phyloP scores from a whole-genome alignment of 2,329 filamentous ascomycete species.

The Tolypocladium tundrense region DNA sequence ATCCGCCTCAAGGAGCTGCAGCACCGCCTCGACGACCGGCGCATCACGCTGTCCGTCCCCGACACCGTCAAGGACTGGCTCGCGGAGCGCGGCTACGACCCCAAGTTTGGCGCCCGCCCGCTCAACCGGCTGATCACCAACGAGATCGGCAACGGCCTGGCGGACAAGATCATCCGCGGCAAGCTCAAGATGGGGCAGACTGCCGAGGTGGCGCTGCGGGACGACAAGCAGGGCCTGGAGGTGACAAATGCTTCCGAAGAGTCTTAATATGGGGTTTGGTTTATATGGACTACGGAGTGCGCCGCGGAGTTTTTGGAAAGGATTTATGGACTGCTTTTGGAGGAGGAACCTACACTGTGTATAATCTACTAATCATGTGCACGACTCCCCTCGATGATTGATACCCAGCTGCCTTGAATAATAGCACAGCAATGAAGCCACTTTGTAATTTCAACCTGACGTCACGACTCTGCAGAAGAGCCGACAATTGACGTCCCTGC shows the following conservation, averaged over 20 bases:
- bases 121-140: constrained; percentile 85
- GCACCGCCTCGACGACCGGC: constrained; percentile 68
- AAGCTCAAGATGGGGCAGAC: constrained; percentile 65
- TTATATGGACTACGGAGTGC: not conserved
- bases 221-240: constrained; percentile 47
- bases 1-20: constrained; percentile 84
- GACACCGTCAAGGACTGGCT: constrained; percentile 74
- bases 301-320: not conserved
- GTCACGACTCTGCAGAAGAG: not conserved
- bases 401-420: not conserved
- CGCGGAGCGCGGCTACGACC: constrained; percentile 81
- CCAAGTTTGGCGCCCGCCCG: constrained; percentile 81
- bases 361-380: too few relatives aligned
- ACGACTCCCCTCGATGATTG: not conserved
- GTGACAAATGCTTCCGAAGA: constrained; percentile 24
- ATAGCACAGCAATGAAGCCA: not conserved
- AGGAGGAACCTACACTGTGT: not conserved
- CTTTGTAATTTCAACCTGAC: not conserved
- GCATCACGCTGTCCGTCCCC: constrained; percentile 66
- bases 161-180: constrained; percentile 85
- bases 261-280: not conserved
- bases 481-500: too few relatives aligned
- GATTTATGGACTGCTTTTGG: not conserved
- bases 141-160: constrained; percentile 79
- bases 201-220: constrained; percentile 59